These are phyloP conservation scores for Fagopyrum esculentum DNA, from an alignment of 148 eudicot species.

Conservation along the genomic window DNA sequence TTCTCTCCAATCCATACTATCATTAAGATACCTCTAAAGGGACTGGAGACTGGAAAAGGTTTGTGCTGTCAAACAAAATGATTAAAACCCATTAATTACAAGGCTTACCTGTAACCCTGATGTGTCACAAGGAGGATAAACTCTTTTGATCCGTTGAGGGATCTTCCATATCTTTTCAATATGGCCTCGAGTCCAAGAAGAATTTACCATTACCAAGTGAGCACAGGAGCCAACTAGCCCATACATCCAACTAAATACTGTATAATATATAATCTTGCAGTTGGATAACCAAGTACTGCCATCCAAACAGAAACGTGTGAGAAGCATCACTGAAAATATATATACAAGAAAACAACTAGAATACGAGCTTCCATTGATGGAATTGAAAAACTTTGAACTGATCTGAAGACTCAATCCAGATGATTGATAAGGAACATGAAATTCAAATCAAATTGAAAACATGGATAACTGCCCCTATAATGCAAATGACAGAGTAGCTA, in stretches of 20 bases:
- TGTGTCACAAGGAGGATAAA: constrained; percentile 98
- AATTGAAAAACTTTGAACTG: not conserved
- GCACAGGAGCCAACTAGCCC: constrained; percentile 88
- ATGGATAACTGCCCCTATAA: not conserved
- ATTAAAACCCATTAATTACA: constrained; percentile 14
- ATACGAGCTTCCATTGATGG: not conserved
- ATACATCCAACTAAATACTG: constrained; percentile 83
- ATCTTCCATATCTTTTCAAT: constrained; percentile 86
- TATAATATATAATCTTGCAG: constrained; percentile 76
- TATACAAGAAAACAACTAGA: not conserved
- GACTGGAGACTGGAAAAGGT: not conserved
- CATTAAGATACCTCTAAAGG: not conserved
- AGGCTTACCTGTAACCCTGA: constrained; percentile 70
- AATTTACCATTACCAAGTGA: constrained; percentile 87
- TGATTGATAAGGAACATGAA: not conserved
- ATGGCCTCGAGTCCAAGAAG: constrained; percentile 92
- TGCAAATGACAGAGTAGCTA: not conserved
- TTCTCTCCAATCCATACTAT: not conserved
- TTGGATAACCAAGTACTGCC: constrained; percentile 67
- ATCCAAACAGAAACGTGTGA: constrained; percentile 13
- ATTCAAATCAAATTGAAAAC: no score
- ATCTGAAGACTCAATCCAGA: not conserved
- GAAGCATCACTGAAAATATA: not conserved
- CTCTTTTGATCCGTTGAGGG: constrained; percentile 56
- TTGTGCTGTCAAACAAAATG: not conserved